Evolutionary conservation across 768 basidiomycete species (phyloP).

Genomic region (Pulveroboletus sp.): DNA sequence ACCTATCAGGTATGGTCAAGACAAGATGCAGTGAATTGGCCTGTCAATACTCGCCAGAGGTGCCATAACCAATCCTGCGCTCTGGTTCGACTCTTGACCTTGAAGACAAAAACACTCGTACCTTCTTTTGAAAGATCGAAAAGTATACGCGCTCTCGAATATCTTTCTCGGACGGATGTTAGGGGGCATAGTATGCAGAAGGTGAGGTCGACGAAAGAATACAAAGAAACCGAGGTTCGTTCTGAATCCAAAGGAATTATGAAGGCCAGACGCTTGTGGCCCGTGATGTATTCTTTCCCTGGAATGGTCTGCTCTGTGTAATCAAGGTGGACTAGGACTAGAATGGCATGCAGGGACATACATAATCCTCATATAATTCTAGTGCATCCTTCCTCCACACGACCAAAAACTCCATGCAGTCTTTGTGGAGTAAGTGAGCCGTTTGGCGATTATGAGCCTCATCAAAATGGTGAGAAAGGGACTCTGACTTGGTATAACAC

Average conservation of each 20-base stretch:
- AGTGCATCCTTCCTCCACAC: conserved; percentile 74
- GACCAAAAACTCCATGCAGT: conserved; percentile 81
- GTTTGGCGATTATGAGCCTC: conserved; percentile 64
- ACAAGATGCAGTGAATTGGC: background rate
- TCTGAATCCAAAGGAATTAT: conserved; percentile 64
- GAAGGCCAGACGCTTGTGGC: conserved; percentile 76
- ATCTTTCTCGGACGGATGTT: conserved; percentile 37
- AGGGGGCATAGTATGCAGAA: conserved; percentile 73
- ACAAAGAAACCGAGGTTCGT: conserved; percentile 72
- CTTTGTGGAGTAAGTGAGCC: conserved; percentile 54
- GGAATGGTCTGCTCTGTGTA: conserved; percentile 46
- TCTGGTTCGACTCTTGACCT: conserved; percentile 69
- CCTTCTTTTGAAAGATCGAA: conserved; percentile 55
- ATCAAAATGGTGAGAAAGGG: conserved; percentile 50
- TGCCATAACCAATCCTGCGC: conserved; percentile 90
- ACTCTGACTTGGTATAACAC: conserved; percentile 55
- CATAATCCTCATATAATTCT: conserved; percentile 85
- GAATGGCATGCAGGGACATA: conserved; percentile 34
- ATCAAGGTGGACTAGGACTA: conserved; percentile 1
- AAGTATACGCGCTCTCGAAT: conserved; percentile 41
- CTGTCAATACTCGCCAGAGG: conserved; percentile 53
- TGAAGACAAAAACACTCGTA: conserved; percentile 85
- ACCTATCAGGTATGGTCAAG: conserved; percentile 40
- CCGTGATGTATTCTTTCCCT: conserved; percentile 59
- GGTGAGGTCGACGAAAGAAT: conserved; percentile 81